Evolutionary conservation across 2,329 filamentous ascomycete species (phyloP), one percentile per base, ranked within the genome.

Genomic region (Ascochyta fabae): DNA sequence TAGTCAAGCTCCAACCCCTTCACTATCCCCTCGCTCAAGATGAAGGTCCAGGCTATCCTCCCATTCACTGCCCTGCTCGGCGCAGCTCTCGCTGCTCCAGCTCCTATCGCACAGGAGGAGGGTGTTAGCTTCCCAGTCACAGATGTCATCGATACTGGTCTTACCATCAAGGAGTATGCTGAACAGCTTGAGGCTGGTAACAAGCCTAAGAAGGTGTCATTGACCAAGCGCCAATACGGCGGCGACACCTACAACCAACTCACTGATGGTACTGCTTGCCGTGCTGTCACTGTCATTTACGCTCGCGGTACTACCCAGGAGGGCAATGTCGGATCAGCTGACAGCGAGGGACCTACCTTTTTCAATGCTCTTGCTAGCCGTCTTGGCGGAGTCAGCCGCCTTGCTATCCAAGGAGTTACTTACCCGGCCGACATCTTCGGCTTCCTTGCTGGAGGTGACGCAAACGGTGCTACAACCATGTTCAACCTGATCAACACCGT

Each of bases 381-480:
- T 16, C 66, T 83, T 27, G 80, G 78, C 35, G 73, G 67, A 40
- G 60, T 68, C 8, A 72, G 69, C 45, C 76, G 77, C 44, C 66
- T 84, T 13, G 78, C 78, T 4, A 77, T 84, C n/a, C 83, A 85
- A 69, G 83, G 83, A 46, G 80, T 85, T n/a, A 75, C 79, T 27
- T 86, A 85, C 63, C 65, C 78, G 3, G 83, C 83, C 7, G 60
- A 59, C 24, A 52, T 72, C 19, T 6, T 58, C 13, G 81, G 81
- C 0, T 83, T 82, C 60, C 68, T 81, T 10, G 69, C 71, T 8
- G 78, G 79, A 16, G 82, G 82, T 4, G 80, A 81, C 60, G 56
- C 70, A 2, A 63, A 54, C 2, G 81, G 81, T 5, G 77, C 77
- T 41, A 68, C 68, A 12, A 77, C 68, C 26, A 81, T 83, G 78